These are phyloP conservation scores for Durusdinium trenchii DNA, from an alignment of 73 alveolate genomes.

Conservation along the genomic window DNA sequence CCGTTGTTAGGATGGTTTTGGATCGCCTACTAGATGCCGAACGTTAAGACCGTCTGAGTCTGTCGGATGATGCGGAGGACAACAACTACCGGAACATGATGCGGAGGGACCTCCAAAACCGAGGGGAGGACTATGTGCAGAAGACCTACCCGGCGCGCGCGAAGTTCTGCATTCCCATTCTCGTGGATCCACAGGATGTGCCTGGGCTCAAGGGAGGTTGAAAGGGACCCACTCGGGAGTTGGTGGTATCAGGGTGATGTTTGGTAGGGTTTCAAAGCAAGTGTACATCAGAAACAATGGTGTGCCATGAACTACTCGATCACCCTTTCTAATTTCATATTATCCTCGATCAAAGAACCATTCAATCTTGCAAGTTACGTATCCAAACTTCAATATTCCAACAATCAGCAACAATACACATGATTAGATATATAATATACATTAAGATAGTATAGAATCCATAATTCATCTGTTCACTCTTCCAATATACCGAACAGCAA, in stretches of 20 bases:
- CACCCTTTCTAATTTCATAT: too few relatives aligned
- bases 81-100: slow-evolving; percentile 62
- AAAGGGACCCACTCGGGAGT: too few relatives aligned
- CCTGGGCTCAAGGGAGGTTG: neutral
- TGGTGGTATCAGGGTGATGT: too few relatives aligned
- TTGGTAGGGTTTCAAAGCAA: neutral
- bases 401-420: too few relatives aligned
- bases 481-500: too few relatives aligned
- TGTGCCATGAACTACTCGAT: neutral
- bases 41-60: too few relatives aligned
- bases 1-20: neutral
- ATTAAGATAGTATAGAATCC: too few relatives aligned
- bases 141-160: slow-evolving; percentile 47
- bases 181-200: slow-evolving; percentile 19
- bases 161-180: slow-evolving; percentile 40
- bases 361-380: too few relatives aligned
- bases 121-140: slow-evolving; percentile 51
- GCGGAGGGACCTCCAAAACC: slow-evolving; percentile 44
- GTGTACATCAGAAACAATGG: neutral
- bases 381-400: too few relatives aligned
- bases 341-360: too few relatives aligned
- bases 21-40: neutral
- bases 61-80: slow-evolving; percentile 32
- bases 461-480: too few relatives aligned
- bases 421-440: too few relatives aligned